Conservation (phyloP, 2,329 filamentous ascomycete species). For the Penicillium glabrum region DNA sequence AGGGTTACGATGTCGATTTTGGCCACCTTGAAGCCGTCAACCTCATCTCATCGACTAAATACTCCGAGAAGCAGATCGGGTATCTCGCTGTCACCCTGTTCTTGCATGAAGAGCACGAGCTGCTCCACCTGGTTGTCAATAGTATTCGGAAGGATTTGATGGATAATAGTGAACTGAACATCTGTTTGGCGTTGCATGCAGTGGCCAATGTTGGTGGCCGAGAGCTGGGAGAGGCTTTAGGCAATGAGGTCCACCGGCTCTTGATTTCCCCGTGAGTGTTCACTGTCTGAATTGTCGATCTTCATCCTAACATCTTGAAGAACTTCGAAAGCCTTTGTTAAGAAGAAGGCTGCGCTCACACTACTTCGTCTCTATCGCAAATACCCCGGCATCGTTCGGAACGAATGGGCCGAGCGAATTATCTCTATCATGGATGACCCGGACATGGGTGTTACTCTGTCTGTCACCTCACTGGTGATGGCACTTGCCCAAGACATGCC, state of each 20-base stretch:
- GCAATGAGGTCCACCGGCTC: conserved; percentile 85
- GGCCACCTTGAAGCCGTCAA: conserved; percentile 98
- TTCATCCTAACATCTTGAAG: conserved; percentile 36
- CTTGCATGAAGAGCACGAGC: conserved; percentile 93
- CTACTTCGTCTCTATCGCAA: conserved; percentile 92
- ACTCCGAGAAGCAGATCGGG: conserved; percentile 98
- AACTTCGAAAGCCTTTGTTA: conserved; percentile 93
- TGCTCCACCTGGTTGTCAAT: conserved; percentile 94
- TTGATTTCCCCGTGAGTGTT: conserved; percentile 82
- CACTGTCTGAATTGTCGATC: conserved; percentile 31
- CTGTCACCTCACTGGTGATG: conserved; percentile 94
- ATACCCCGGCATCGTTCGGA: conserved; percentile 87
- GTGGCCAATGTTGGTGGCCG: conserved; percentile 96
- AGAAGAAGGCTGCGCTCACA: conserved; percentile 97
- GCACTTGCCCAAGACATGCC: conserved; percentile 88
- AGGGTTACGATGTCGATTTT: conserved; percentile 99
- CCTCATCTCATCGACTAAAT: conserved; percentile 92
- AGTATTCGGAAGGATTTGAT: conserved; percentile 95
- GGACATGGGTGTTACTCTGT: conserved; percentile 91
- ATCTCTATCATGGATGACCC: conserved; percentile 98
- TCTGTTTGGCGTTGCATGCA: conserved; percentile 92
- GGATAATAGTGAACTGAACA: conserved; percentile 95
- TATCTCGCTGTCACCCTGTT: conserved; percentile 97
- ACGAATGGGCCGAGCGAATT: conserved; percentile 96
- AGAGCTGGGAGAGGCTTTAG: conserved; percentile 95